Percentiles rank a stretch among this genome's conserved stretches.
phyloP scores from a whole-genome alignment of 106 monocot species.

The Chionographis japonica region DNA sequence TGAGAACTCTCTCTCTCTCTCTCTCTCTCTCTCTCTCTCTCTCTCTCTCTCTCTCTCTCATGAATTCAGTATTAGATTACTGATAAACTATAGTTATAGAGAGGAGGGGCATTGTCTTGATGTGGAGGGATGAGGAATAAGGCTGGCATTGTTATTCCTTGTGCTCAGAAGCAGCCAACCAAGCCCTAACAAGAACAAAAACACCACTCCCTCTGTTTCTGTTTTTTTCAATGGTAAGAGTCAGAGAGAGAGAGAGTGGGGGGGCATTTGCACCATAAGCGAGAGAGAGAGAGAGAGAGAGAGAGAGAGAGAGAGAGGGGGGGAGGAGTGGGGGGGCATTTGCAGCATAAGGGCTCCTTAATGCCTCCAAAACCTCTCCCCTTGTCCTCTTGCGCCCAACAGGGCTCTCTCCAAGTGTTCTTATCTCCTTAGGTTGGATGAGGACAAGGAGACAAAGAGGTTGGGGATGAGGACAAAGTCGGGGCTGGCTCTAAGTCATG shows the following conservation, averaged over 20 bases:
- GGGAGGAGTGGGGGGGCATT: not conserved
- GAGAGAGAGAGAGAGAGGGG: no score
- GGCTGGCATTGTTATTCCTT: slow-evolving; percentile 8
- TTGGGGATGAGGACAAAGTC: no score
- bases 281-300: no score
- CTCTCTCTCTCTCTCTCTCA: no score
- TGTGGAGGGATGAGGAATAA: not conserved
- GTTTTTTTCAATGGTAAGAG: not conserved
- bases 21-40: no score
- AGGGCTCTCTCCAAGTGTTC: not conserved
- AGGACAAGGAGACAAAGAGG: slow-evolving; percentile 1
- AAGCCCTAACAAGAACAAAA: slow-evolving; percentile 9
- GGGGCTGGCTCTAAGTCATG: no score
- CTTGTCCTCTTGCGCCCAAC: not conserved
- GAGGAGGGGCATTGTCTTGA: not conserved
- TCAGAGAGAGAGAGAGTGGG: not conserved
- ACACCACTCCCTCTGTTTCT: not conserved
- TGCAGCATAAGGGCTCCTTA: not conserved
- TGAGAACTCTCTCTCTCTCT: no score
- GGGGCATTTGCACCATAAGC: not conserved
- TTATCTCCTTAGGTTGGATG: not conserved
- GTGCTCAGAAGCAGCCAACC: not conserved
- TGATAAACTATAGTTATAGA: not conserved
- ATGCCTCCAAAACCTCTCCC: slow-evolving; percentile 4
- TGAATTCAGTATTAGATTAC: not conserved